Percentiles rank a stretch among this genome's conserved stretches.
These are phyloP conservation scores for Leccinum sublutescens DNA, from an alignment of 768 basidiomycete species.

Conservation along the genomic window DNA sequence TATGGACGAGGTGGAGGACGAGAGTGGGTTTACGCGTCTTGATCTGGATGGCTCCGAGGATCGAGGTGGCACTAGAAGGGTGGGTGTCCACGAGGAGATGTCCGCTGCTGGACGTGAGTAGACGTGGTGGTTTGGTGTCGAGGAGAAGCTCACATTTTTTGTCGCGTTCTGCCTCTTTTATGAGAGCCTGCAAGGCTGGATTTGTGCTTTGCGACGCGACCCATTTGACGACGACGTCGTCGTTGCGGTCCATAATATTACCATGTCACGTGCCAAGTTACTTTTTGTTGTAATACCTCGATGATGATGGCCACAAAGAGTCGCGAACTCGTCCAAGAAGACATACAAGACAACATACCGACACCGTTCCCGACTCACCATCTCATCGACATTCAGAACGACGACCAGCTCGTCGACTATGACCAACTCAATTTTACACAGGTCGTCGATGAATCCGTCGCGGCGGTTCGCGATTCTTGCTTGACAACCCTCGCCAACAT, in stretches of 20 bases:
- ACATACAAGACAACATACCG: slow-evolving; percentile 16
- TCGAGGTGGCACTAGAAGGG: neutral
- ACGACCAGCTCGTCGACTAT: slow-evolving; percentile 16
- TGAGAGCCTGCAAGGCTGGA: slow-evolving; percentile 24
- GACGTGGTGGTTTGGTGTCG: neutral
- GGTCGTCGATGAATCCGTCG: slow-evolving; percentile 56
- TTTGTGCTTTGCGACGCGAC: slow-evolving; percentile 26
- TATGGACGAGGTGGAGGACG: slow-evolving; percentile 20
- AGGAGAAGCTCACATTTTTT: slow-evolving; percentile 17
- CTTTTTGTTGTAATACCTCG: neutral
- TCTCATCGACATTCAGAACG: neutral
- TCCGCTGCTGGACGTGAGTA: neutral
- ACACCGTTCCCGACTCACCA: slow-evolving; percentile 23
- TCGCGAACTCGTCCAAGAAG: neutral
- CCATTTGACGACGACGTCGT: slow-evolving; percentile 22
- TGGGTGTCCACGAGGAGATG: neutral
- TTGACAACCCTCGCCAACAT: slow-evolving; percentile 71
- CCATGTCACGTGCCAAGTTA: neutral
- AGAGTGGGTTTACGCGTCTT: slow-evolving; percentile 15
- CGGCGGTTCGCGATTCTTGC: slow-evolving; percentile 70
- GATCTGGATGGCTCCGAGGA: slow-evolving; percentile 4
- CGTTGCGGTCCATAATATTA: slow-evolving; percentile 14
- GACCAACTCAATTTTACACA: neutral
- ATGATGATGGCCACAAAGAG: neutral
- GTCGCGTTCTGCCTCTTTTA: slow-evolving; percentile 28